Percentiles rank a stretch among this genome's conserved stretches.
phyloP scores from a whole-genome alignment of 106 monocot species.

The Iris macrosiphon region DNA sequence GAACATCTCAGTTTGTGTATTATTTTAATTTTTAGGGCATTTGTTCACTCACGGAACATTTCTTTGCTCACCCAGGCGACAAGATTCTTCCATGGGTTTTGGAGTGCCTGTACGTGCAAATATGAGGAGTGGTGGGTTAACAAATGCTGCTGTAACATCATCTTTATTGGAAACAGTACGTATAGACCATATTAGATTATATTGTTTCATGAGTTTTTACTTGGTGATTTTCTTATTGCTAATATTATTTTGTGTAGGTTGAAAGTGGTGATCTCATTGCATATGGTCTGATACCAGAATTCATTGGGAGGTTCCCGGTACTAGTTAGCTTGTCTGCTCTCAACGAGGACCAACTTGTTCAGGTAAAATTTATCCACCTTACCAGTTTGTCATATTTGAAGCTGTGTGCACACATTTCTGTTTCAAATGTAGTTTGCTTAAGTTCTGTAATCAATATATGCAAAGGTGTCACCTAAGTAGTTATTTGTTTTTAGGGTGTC shows the following conservation, averaged over 20 bases:
- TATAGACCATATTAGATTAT: neutral
- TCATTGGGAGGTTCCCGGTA: constrained; percentile 76
- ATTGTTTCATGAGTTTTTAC: neutral
- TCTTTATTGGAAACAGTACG: constrained; percentile 66
- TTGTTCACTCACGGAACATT: neutral
- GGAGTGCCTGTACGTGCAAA: constrained; percentile 58
- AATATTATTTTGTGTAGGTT: constrained; percentile 21
- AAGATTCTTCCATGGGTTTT: constrained; percentile 79
- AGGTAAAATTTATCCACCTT: constrained; percentile 31
- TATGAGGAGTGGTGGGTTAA: constrained; percentile 35
- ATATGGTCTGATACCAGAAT: constrained; percentile 89
- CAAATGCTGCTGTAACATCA: constrained; percentile 49
- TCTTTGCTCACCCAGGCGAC: constrained; percentile 36
- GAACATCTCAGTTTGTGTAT: neutral
- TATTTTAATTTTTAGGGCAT: neutral
- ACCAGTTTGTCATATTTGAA: neutral
- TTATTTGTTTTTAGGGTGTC: neutral
- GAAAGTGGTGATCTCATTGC: constrained; percentile 80
- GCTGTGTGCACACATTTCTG: neutral
- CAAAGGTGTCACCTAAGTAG: neutral
- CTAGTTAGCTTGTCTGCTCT: constrained; percentile 58
- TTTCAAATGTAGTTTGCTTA: too few relatives aligned
- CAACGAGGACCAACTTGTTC: constrained; percentile 66
- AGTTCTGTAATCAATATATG: too few relatives aligned
- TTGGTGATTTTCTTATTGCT: neutral